Base-by-base conservation (phyloP, 1,284 basidiomycete genomes). In the Austroboletus niveus region DNA sequence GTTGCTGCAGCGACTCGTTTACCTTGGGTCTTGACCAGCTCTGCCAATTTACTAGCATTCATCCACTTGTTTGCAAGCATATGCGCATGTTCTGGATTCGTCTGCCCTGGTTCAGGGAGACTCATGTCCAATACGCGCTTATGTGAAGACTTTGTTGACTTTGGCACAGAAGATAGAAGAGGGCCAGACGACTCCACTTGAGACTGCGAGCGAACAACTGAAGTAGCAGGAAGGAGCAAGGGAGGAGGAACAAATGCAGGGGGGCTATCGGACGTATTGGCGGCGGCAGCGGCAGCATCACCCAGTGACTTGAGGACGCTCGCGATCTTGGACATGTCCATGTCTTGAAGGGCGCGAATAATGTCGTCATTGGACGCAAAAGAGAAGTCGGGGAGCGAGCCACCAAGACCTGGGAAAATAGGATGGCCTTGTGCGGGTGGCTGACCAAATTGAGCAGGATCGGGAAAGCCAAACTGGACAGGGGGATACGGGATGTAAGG, bases 1-100 rank as follows among this genome's bases (percentile, higher is more conserved):
- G 29, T 35, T 51, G 20, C 35, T 35, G 49, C 32, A 34, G 38
- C 46, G 24, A 43, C 15, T 51, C 30, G 35, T 60, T 38, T 55
- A 88, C 88, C 88, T 75, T 88, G 77, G 10, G 75, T 79, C 62
- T 75, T 76, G 15, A 81, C 85, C 57, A 91, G 69, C 54, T 87
- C 82, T 8, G 79, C 75, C 15, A 91, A 70, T 63, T 89, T 87
- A 8, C 69, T 69, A 3, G 86, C 74, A 55, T 77, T 83, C 69
- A 91, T 72, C 88, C 88, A 91, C 62, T 85, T 89, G 47, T 80
- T 89, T 5, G 87, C 81, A 35, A 81, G 69, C 60, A 81, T 69
- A 52, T 76, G 69, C 7, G 76, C 75, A 57, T 80, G 78, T 34
- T 75, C 77, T 2, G 66, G 57, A 50, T 77, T 75, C 22, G 56